These are phyloP conservation scores for Cladophialophora chaetospira DNA, from an alignment of 2,329 filamentous ascomycete genomes.

Conservation along the genomic window DNA sequence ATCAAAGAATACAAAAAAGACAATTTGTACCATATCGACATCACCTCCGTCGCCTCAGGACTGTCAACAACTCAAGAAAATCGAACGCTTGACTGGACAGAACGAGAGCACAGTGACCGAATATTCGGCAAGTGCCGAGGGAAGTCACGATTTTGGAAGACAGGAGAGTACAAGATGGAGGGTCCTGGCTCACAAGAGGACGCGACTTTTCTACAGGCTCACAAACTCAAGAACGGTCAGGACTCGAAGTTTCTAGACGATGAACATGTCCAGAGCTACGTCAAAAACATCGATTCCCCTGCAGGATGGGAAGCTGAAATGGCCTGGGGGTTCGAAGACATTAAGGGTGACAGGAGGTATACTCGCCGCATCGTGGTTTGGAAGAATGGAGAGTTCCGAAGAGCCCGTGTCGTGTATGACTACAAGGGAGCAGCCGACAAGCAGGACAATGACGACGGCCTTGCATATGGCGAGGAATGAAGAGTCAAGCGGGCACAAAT, in stretches of 20 bases:
- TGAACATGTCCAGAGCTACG: conserved; percentile 54
- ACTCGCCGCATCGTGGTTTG: conserved; percentile 46
- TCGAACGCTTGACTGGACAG: conserved; percentile 59
- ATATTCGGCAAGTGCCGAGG: conserved; percentile 75
- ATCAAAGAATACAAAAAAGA: conserved; percentile 50
- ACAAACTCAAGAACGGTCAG: conserved; percentile 55
- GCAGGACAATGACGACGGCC: conserved; percentile 23
- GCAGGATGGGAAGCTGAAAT: conserved; percentile 55
- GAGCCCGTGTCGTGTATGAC: conserved; percentile 46
- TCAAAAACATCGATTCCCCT: conserved; percentile 46
- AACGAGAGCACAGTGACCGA: conserved; percentile 71
- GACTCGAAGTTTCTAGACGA: conserved; percentile 63
- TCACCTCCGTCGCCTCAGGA: conserved; percentile 71
- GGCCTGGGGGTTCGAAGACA: conserved; percentile 51
- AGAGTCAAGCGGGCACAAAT: not conserved
- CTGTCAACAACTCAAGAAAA: conserved; percentile 66
- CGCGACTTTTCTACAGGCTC: conserved; percentile 43
- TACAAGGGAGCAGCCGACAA: conserved; percentile 35
- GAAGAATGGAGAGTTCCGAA: conserved; percentile 41
- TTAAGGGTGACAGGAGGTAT: conserved; percentile 46
- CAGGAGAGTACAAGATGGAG: conserved; percentile 45
- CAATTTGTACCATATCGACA: conserved; percentile 64
- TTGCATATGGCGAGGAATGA: conserved; percentile 30
- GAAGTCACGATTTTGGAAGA: conserved; percentile 45
- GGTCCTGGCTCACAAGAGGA: conserved; percentile 43